Evolutionary conservation across 2,329 filamentous ascomycete genomes (phyloP), one percentile per base, ranked within the genome.

Genomic region (Zasmidium citrigriseum): DNA sequence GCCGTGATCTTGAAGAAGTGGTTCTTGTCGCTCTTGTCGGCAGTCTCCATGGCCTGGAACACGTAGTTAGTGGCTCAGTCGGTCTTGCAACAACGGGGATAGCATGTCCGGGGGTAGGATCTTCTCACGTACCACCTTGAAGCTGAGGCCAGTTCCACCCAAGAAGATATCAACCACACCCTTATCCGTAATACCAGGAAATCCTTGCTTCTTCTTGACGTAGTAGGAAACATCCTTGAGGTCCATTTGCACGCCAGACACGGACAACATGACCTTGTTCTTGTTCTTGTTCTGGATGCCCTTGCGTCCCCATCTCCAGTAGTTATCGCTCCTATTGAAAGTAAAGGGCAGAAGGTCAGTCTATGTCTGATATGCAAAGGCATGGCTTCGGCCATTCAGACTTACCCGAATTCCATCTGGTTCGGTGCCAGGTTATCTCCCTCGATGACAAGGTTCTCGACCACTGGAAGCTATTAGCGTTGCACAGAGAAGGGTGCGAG

Each of bases 361-460:
- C n/a, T n/a, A n/a, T n/a, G n/a, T n/a, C n/a, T n/a, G n/a, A n/a
- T n/a, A n/a, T n/a, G n/a, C n/a, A n/a, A n/a, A n/a, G n/a, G n/a
- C n/a, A n/a, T n/a, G n/a, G n/a, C n/a, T n/a, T n/a, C n/a, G n/a
- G n/a, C n/a, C 59, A n/a, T n/a, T n/a, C n/a, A n/a, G n/a, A n/a
- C n/a, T n/a, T n/a, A n/a, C n/a, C 87, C 85, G 61, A 98, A 83
- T 75, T 99, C 93, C 41, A 96, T 76, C 4, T 93, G 83, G 68
- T 99, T 99, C 63, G 95, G 95, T 78, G 93, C 91, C 67, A 99
- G 87, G 78, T 99, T 99, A 80, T 98, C 93, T 65, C 91, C 93
- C 79, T 99, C 95, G 53, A 99, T 84, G 47, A 97, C 89, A 11
- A 99, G 80, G 75, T 99, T 99, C 80, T 99, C 95, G 46, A 99